These are phyloP conservation scores for Penicillium rolfsii DNA, from an alignment of 2,329 filamentous ascomycete species.

Conservation along the genomic window DNA sequence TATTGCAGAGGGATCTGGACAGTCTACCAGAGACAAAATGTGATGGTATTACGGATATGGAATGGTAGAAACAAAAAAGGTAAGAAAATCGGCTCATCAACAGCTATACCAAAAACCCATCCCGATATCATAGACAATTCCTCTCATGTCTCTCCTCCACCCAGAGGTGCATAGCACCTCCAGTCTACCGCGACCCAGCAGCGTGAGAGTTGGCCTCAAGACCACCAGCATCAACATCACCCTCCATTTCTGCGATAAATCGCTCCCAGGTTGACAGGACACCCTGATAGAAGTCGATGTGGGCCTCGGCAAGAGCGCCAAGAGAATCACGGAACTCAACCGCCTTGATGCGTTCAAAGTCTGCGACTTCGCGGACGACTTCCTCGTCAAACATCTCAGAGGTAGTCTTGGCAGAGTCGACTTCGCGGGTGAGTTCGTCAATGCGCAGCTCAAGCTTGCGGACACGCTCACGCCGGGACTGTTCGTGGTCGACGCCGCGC, in stretches of 20 bases:
- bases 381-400: conserved; percentile 95
- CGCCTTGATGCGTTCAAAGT: conserved; percentile 96
- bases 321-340: conserved; percentile 88
- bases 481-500: conserved; percentile 93
- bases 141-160: background rate
- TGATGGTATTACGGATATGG: conserved; percentile 29
- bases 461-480: conserved; percentile 80
- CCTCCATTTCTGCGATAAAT: conserved; percentile 88
- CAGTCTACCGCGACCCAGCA: conserved; percentile 21
- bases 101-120: conserved; percentile 19
- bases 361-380: conserved; percentile 86
- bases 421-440: conserved; percentile 85
- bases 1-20: background rate
- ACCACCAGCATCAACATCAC: conserved; percentile 48
- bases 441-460: conserved; percentile 91
- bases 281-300: conserved; percentile 82
- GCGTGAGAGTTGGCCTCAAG: conserved; percentile 29
- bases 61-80: conserved; percentile 22
- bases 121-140: background rate
- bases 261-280: conserved; percentile 84
- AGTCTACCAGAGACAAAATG: background rate
- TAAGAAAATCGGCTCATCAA: conserved; percentile 18
- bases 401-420: conserved; percentile 82
- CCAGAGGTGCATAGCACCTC: background rate
- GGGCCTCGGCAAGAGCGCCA: conserved; percentile 78